A percentile compares a stretch with the other conserved stretches of the same genome.
phyloP scores from a whole-genome alignment of 495 filamentous ascomycete genomes.

The Polyplosphaeria fusca region DNA sequence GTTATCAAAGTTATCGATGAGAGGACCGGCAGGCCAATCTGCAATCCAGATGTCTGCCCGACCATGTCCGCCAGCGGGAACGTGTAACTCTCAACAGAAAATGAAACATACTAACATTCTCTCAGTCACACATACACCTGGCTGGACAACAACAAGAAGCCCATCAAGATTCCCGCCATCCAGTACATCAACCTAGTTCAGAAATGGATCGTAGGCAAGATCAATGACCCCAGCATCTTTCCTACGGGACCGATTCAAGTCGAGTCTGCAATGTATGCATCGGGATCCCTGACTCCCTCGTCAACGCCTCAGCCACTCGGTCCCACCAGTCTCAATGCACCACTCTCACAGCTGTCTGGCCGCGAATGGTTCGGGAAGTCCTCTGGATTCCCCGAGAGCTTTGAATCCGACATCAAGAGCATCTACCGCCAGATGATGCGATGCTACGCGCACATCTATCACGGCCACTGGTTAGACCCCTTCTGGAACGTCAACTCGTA shows the following conservation, averaged over 20 bases:
- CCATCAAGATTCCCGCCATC: constrained; percentile 47
- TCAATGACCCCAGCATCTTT: constrained; percentile 80
- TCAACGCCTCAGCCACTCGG: constrained; percentile 49
- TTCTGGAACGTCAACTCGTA: constrained; percentile 86
- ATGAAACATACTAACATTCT: neutral
- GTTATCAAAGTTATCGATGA: constrained; percentile 77
- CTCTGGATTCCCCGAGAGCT: constrained; percentile 82
- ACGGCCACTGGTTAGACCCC: constrained; percentile 75
- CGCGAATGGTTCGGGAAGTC: constrained; percentile 80
- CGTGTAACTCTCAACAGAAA: constrained; percentile 40
- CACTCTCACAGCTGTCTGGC: constrained; percentile 49
- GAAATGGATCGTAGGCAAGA: constrained; percentile 87
- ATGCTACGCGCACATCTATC: constrained; percentile 83
- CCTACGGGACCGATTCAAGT: constrained; percentile 53
- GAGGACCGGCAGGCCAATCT: constrained; percentile 66
- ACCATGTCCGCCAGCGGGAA: constrained; percentile 90
- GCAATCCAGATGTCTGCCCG: constrained; percentile 77
- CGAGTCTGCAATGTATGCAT: constrained; percentile 11
- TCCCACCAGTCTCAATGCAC: constrained; percentile 47
- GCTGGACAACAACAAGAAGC: constrained; percentile 64
- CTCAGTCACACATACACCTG: constrained; percentile 85
- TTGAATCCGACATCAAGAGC: constrained; percentile 79
- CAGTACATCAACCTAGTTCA: constrained; percentile 92
- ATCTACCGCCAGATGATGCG: constrained; percentile 98
- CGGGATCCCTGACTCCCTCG: constrained; percentile 52